Conservation (phyloP, 768 basidiomycete species). For the Arthromyces matolae region DNA sequence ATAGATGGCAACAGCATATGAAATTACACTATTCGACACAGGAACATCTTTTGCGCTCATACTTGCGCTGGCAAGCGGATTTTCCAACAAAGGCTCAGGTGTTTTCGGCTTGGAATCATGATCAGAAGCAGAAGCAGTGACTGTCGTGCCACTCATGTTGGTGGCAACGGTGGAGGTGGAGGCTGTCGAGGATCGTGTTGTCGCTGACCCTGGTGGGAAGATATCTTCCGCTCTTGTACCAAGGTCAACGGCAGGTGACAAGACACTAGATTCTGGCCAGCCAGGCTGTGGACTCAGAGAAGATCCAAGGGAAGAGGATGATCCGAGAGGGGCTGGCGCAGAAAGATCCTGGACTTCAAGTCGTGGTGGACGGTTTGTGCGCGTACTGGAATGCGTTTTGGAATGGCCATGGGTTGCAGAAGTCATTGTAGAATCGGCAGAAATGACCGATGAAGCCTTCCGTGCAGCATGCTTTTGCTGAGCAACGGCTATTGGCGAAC, state of each 20-base stretch:
- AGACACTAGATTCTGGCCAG: constrained; percentile 66
- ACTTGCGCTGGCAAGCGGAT: constrained; percentile 19
- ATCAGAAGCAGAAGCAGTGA: constrained; percentile 24
- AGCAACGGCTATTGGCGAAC: constrained; percentile 94
- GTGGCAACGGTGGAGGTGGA: constrained; percentile 29
- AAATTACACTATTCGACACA: constrained; percentile 53
- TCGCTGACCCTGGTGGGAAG: constrained; percentile 34
- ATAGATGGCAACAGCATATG: constrained; percentile 97
- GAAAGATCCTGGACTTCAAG: constrained; percentile 67
- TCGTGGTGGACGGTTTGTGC: constrained; percentile 58
- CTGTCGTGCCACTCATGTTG: constrained; percentile 24
- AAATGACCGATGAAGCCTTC: constrained; percentile 62
- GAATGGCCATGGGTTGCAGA: constrained; percentile 43
- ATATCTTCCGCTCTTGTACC: constrained; percentile 37
- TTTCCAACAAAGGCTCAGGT: constrained; percentile 12
- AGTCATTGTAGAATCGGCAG: constrained; percentile 38
- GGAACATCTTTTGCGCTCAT: constrained; percentile 39
- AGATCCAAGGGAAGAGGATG: constrained; percentile 47
- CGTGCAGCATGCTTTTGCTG: constrained; percentile 93
- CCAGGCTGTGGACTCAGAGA: constrained; percentile 64
- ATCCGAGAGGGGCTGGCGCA: constrained; percentile 45
- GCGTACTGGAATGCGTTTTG: constrained; percentile 36
- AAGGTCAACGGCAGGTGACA: constrained; percentile 53
- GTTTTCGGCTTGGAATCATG: constrained; percentile 24
- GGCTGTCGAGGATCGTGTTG: constrained; percentile 16